A percentile compares a stretch with the other conserved stretches of the same genome.
These are phyloP conservation scores for Cyberlindnera samutprakarnensis DNA, from an alignment of 805 yeast species.

Conservation along the genomic window DNA sequence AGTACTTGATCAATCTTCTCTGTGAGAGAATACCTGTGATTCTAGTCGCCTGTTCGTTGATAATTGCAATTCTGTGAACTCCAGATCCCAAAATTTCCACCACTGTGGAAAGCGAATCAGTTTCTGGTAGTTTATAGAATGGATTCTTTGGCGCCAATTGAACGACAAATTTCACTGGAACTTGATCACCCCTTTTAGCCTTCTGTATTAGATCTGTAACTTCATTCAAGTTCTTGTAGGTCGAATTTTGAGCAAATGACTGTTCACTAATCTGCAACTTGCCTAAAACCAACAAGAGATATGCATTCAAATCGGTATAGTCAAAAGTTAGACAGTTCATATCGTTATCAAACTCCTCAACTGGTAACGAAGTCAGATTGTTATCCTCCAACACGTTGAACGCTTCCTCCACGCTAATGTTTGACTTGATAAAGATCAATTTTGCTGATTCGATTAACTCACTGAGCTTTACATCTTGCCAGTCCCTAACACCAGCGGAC, in stretches of 20 bases:
- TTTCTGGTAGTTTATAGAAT: conserved; percentile 67
- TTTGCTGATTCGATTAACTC: conserved; percentile 77
- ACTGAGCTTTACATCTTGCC: conserved; percentile 65
- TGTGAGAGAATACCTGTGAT: conserved; percentile 86
- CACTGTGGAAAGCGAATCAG: conserved; percentile 62
- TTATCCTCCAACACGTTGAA: conserved; percentile 68
- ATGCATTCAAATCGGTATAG: conserved; percentile 84
- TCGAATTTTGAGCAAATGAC: conserved; percentile 19
- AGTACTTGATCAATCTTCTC: conserved; percentile 72
- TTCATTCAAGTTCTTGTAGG: conserved; percentile 29
- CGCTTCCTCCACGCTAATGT: conserved; percentile 77
- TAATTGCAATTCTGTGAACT: conserved; percentile 87
- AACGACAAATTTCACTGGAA: conserved; percentile 85
- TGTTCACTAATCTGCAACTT: conserved; percentile 38
- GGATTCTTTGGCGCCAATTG: conserved; percentile 84
- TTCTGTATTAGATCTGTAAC: conserved; percentile 38
- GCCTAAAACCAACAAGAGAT: conserved; percentile 76
- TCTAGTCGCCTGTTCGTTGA: conserved; percentile 40
- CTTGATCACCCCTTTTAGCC: conserved; percentile 84
- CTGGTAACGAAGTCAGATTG: conserved; percentile 83
- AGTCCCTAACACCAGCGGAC: conserved; percentile 56
- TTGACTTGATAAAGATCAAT: conserved; percentile 59
- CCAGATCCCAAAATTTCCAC: conserved; percentile 91
- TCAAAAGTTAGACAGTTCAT: conserved; percentile 80
- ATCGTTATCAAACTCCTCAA: conserved; percentile 46